A percentile compares a stretch with the other conserved stretches of the same genome.
phyloP scores from a whole-genome alignment of 2,329 filamentous ascomycete genomes.

The Fusarium vanettenii region DNA sequence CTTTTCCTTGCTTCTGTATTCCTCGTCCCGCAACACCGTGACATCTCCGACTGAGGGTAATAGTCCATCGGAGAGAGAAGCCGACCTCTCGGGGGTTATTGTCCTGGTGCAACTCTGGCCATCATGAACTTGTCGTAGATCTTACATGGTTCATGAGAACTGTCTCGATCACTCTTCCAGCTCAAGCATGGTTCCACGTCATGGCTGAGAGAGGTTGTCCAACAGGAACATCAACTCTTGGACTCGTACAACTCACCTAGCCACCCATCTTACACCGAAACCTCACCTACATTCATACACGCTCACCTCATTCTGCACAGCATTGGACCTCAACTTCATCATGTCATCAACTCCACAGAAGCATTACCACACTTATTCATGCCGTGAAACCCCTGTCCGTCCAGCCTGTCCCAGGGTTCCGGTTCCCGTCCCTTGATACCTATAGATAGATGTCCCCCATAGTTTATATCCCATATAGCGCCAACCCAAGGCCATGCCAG shows the following conservation, averaged over 20 bases:
- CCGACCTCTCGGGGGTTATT: slow-evolving; percentile 12
- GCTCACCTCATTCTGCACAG: background rate
- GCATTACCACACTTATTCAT: slow-evolving; percentile 6
- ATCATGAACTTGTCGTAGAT: background rate
- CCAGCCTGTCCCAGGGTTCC: slow-evolving; percentile 7
- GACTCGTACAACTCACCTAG: background rate
- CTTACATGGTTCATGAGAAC: background rate
- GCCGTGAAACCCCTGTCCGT: slow-evolving; percentile 10
- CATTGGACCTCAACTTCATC: background rate
- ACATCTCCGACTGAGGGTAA: slow-evolving; percentile 12
- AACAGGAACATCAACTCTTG: background rate
- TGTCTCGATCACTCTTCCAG: background rate
- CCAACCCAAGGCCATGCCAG: slow-evolving; percentile 8
- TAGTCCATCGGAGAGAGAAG: slow-evolving; percentile 3
- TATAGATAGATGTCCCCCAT: background rate
- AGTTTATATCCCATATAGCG: slow-evolving; percentile 21
- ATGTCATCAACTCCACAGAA: background rate
- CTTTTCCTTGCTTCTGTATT: slow-evolving; percentile 1
- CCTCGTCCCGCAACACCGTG: slow-evolving; percentile 25
- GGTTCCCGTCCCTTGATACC: slow-evolving; percentile 3
- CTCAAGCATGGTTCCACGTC: background rate
- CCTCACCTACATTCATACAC: background rate
- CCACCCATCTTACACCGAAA: background rate
- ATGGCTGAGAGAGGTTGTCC: background rate
- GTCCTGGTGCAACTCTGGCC: background rate